These are phyloP conservation scores for Musa itinerans DNA, from an alignment of 176 grass and related monocot species.

Conservation along the genomic window DNA sequence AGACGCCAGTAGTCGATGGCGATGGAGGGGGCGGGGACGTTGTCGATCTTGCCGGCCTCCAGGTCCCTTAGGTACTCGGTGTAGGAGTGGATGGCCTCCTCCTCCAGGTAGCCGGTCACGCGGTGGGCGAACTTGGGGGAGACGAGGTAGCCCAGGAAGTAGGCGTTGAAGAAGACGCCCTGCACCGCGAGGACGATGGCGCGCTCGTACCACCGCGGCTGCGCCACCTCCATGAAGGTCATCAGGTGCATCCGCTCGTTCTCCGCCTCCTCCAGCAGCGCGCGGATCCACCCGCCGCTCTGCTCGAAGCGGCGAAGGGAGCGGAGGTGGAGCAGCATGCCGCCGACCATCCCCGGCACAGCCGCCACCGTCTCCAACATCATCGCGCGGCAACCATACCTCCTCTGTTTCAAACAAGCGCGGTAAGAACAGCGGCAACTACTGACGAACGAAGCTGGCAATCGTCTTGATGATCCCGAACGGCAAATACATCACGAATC, in stretches of 20 bases:
- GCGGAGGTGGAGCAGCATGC: slow-evolving; percentile 89
- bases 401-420: slow-evolving; percentile 26
- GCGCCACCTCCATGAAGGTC: slow-evolving; percentile 84
- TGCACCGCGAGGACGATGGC: slow-evolving; percentile 66
- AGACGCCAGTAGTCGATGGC: slow-evolving; percentile 96
- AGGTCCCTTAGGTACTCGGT: slow-evolving; percentile 81
- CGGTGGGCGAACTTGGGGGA: slow-evolving; percentile 99
- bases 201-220: slow-evolving; percentile 76
- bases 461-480: too few relatives aligned
- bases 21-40: slow-evolving; percentile 78
- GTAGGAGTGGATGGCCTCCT: slow-evolving; percentile 91
- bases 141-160: slow-evolving; percentile 73
- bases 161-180: slow-evolving; percentile 93
- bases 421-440: too few relatives aligned
- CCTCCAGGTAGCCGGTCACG: slow-evolving; percentile 80
- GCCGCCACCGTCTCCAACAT: slow-evolving; percentile 87
- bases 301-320: slow-evolving; percentile 94
- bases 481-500: not conserved
- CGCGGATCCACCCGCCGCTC: slow-evolving; percentile 81
- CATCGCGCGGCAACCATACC: slow-evolving; percentile 65
- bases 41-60: slow-evolving; percentile 52
- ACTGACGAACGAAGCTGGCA: too few relatives aligned
- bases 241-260: slow-evolving; percentile 99
- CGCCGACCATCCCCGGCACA: slow-evolving; percentile 86
- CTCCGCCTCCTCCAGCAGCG: slow-evolving; percentile 88